Base-by-base conservation (phyloP, 176 grass and related monocot species). In the Miscanthus lutarioriparius region DNA sequence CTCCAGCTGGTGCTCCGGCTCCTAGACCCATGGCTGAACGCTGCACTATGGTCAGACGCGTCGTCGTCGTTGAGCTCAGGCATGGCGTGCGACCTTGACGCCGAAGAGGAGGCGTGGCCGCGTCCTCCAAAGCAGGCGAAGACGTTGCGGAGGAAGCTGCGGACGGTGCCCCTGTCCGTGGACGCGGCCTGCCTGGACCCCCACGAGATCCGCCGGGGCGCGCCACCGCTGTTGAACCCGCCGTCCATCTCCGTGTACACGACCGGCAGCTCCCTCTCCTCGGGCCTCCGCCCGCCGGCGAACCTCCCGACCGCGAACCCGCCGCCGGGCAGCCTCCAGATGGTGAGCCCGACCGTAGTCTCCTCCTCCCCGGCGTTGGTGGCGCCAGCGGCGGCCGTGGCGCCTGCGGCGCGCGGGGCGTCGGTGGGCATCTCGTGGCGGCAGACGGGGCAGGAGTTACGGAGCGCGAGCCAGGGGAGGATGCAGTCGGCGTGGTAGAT, bases 401-500 rank as follows among this genome's bases (percentile, higher is more conserved):
- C 38, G 23, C 37, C 13, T 4, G 37, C 20, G 7, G 80, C 59
- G 4, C 56, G 17, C 2, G 85, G 33, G 1, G 16, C 39, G 47
- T 94, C 93, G 17, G 59, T 86, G 28, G 97, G 97, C 90, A 99
- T 84, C 93, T 99, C 91, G 44, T 99, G 93, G 39, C 97, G 97
- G 76, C 97, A 99, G 0, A 96, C 90, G 0, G 97, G 97, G 75
- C 97, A 99, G 0, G 97, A 96, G 75, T 99, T 99, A 62, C 97
- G 86, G n/a, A 96, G 85, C 44, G 87, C 86, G 39, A 99, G 86
- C 97, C 97, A 99, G 0, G 91, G 93, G 14, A 99, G 84, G 88
- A 99, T 99, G 56, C 97, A 99, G 86, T 92, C 97, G 49, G 91
- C 79, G 85, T 99, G 97, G 88, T 96, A 99, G 83, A 99, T 94